A percentile compares a stretch with the other conserved stretches of the same genome.
Evolutionary conservation across 2,329 filamentous ascomycete genomes (phyloP).

Genomic region (Pseudocercospora fijiensis): DNA sequence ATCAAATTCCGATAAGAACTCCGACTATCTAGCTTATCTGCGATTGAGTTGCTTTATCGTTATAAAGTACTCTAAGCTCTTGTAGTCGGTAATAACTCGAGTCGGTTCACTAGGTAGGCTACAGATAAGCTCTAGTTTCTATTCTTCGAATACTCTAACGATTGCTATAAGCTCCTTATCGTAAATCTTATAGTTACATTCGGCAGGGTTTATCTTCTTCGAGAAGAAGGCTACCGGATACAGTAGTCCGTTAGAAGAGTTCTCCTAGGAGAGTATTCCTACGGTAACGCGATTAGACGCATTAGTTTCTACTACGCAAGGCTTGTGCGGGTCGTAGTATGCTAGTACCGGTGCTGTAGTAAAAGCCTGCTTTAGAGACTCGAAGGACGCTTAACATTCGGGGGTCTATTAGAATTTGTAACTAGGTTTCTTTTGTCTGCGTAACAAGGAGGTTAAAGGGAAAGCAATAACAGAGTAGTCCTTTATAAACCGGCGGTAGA

Average conservation of each 20-base stretch:
- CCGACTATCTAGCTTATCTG: conserved; percentile 22
- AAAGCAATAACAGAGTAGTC: neutral
- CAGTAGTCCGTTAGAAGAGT: neutral
- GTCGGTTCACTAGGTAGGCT: conserved; percentile 25
- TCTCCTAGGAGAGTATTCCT: neutral
- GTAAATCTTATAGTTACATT: too few relatives aligned
- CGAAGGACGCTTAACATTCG: neutral
- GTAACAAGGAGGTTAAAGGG: too few relatives aligned
- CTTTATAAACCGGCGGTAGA: too few relatives aligned
- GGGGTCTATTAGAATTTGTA: too few relatives aligned
- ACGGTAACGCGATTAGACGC: neutral
- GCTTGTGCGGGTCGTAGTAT: neutral
- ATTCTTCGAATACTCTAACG: too few relatives aligned
- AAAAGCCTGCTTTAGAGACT: neutral
- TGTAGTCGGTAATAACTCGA: conserved; percentile 38
- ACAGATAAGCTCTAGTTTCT: conserved; percentile 19
- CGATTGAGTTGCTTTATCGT: conserved; percentile 33
- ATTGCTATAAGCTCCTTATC: conserved; percentile 39
- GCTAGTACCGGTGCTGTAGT: neutral
- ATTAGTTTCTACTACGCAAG: neutral
- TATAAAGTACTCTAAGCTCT: conserved; percentile 35
- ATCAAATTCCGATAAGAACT: conserved; percentile 24
- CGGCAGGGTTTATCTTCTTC: conserved; percentile 24
- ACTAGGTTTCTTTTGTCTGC: too few relatives aligned
- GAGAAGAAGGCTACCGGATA: conserved; percentile 29